Percentiles rank a stretch among this genome's conserved stretches.
Evolutionary conservation across 805 yeast species (phyloP).

Genomic region (Yamadazyma scolyti): DNA sequence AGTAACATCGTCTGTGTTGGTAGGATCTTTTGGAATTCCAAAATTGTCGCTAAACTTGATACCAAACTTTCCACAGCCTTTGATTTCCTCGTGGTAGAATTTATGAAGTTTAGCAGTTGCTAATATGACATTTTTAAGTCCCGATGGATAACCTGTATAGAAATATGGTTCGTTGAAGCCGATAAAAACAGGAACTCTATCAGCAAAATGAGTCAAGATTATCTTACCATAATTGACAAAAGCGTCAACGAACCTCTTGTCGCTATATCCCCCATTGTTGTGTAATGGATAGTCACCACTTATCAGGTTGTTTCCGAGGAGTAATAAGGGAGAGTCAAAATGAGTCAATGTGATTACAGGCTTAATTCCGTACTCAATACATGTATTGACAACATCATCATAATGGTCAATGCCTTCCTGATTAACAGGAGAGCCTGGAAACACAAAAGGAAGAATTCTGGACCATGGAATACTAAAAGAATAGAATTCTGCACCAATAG

Average conservation of each 20-base stretch:
- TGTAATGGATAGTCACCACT: slow-evolving; percentile 11
- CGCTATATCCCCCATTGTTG: slow-evolving; percentile 21
- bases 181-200: slow-evolving; percentile 26
- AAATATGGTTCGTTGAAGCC: slow-evolving; percentile 29
- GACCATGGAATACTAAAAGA: slow-evolving; percentile 33
- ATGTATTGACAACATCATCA: slow-evolving; percentile 17
- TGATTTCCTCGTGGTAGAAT: slow-evolving; percentile 19
- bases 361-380: slow-evolving; percentile 15
- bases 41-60: slow-evolving; percentile 24
- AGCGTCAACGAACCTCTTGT: slow-evolving; percentile 23
- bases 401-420: slow-evolving; percentile 23
- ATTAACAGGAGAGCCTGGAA: slow-evolving; percentile 26
- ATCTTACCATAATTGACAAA: slow-evolving; percentile 28
- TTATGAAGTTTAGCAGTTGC: slow-evolving; percentile 19
- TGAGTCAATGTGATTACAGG: slow-evolving; percentile 32
- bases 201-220: slow-evolving; percentile 24
- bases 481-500: slow-evolving; percentile 27
- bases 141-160: slow-evolving; percentile 14
- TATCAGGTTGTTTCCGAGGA: slow-evolving; percentile 5
- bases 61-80: slow-evolving; percentile 19
- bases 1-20: slow-evolving; percentile 15
- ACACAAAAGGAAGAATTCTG: slow-evolving; percentile 27
- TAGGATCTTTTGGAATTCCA: slow-evolving; percentile 21
- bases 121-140: slow-evolving; percentile 22
- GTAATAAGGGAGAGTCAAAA: slow-evolving; percentile 26